phyloP scores from a whole-genome alignment of 2,329 filamentous ascomycete species.

The Neofusicoccum sp. region DNA sequence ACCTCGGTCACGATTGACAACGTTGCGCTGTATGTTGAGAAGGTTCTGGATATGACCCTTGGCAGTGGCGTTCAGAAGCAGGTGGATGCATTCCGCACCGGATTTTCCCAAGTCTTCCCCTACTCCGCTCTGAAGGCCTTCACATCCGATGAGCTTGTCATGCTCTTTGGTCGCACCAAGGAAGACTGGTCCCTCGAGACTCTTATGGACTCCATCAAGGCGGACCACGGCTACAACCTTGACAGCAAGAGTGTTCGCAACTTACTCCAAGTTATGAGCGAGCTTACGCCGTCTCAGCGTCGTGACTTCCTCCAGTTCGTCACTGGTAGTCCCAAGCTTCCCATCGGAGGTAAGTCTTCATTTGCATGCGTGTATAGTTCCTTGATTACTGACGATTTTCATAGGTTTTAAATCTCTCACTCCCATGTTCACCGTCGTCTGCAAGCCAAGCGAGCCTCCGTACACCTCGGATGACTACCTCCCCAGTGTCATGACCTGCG shows the following conservation, averaged over 20 bases:
- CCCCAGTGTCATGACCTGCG: conserved; percentile 99
- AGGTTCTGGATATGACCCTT: conserved; percentile 88
- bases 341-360: conserved; percentile 77
- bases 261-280: conserved; percentile 90
- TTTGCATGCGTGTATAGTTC: background rate
- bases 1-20: conserved; percentile 84
- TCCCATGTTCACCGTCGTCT: conserved; percentile 98
- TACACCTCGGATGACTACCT: conserved; percentile 95
- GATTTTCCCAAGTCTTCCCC: conserved; percentile 95
- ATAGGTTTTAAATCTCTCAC: conserved; percentile 94
- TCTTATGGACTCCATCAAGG: conserved; percentile 97
- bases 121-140: conserved; percentile 92
- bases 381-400: conserved; percentile 9
- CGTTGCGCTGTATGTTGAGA: conserved; percentile 84
- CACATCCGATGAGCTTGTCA: conserved; percentile 91
- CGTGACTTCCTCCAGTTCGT: conserved; percentile 97
- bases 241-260: conserved; percentile 96
- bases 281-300: conserved; percentile 71
- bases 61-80: conserved; percentile 86
- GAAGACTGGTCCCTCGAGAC: conserved; percentile 99
- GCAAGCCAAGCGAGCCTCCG: conserved; percentile 95
- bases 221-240: conserved; percentile 97
- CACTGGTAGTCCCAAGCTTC: conserved; percentile 95
- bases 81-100: conserved; percentile 84
- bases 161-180: conserved; percentile 87